These are phyloP conservation scores for Solanum virginianum DNA, from an alignment of 257 asterid genomes.

Conservation along the genomic window DNA sequence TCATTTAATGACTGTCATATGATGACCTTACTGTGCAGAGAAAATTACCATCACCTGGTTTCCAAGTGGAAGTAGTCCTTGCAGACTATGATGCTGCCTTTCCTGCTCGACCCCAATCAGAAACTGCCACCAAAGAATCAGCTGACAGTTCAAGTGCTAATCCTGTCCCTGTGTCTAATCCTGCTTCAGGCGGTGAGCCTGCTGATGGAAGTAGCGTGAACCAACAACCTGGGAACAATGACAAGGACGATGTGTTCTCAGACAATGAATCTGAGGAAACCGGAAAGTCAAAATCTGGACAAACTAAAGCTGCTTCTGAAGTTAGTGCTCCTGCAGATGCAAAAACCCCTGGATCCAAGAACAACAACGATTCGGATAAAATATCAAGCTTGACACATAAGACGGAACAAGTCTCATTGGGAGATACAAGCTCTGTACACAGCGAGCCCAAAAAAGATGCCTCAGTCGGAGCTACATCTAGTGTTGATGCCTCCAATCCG, in stretches of 20 bases:
- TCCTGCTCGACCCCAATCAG: conserved; percentile 31
- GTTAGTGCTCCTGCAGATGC: not conserved
- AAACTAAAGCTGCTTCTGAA: conserved; percentile 23
- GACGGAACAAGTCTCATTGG: conserved; percentile 45
- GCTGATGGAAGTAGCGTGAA: conserved; percentile 15
- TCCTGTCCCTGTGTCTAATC: conserved; percentile 17
- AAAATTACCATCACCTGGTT: conserved; percentile 94
- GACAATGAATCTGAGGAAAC: conserved; percentile 48
- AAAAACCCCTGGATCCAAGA: conserved; percentile 15
- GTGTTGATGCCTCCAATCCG: conserved; percentile 13
- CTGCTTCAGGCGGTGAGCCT: conserved; percentile 24
- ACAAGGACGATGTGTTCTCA: conserved; percentile 57
- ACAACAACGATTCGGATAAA: conserved; percentile 17
- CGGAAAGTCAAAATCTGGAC: conserved; percentile 22
- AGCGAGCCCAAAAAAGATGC: conserved; percentile 36
- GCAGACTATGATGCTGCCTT: conserved; percentile 47
- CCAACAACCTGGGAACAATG: conserved; percentile 16
- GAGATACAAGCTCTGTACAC: conserved; percentile 19
- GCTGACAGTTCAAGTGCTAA: conserved; percentile 19
- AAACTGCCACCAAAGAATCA: conserved; percentile 16
- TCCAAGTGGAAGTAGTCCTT: conserved; percentile 88
- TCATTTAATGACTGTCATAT: not conserved
- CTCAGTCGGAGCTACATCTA: conserved; percentile 6
- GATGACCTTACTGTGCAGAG: conserved; percentile 39
- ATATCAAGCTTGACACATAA: conserved; percentile 27